Percentiles rank a stretch among this genome's conserved stretches.
These are phyloP conservation scores for Leccinum boreale DNA, from an alignment of 768 basidiomycete species.

Conservation along the genomic window DNA sequence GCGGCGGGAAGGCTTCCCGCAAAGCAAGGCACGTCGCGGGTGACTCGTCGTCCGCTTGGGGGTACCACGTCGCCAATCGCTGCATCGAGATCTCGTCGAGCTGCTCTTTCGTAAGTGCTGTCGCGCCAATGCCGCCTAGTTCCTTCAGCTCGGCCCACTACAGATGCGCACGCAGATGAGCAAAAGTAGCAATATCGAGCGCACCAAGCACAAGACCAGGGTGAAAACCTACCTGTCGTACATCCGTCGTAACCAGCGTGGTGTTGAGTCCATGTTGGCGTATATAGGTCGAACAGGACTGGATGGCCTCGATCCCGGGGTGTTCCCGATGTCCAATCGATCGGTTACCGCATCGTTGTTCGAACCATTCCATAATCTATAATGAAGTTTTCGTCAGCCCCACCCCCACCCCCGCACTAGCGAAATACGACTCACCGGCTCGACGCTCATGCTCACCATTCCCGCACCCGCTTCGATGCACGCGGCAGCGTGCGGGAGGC, in stretches of 20 bases:
- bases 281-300: constrained; percentile 44
- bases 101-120: constrained; percentile 41
- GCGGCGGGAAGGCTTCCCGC: constrained; percentile 40
- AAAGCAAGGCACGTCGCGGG: constrained; percentile 33
- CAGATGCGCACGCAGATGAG: neutral
- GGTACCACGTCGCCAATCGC: constrained; percentile 31
- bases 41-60: constrained; percentile 22
- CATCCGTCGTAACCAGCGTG: constrained; percentile 39
- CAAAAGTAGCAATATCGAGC: neutral
- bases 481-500: constrained; percentile 50
- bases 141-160: constrained; percentile 43
- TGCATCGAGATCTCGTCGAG: constrained; percentile 32
- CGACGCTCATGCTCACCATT: constrained; percentile 48
- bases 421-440: constrained; percentile 36
- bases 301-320: constrained; percentile 47
- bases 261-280: constrained; percentile 37
- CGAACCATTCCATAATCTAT: constrained; percentile 44
- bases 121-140: constrained; percentile 41
- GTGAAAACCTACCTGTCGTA: constrained; percentile 35
- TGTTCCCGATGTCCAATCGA: constrained; percentile 19
- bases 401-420: neutral
- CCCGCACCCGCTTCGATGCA: constrained; percentile 52
- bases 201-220: neutral
- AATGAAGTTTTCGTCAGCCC: constrained; percentile 1
- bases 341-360: constrained; percentile 25